These are phyloP conservation scores for Apiotrichum brassicae DNA, from an alignment of 1,284 basidiomycete genomes.

Conservation along the genomic window DNA sequence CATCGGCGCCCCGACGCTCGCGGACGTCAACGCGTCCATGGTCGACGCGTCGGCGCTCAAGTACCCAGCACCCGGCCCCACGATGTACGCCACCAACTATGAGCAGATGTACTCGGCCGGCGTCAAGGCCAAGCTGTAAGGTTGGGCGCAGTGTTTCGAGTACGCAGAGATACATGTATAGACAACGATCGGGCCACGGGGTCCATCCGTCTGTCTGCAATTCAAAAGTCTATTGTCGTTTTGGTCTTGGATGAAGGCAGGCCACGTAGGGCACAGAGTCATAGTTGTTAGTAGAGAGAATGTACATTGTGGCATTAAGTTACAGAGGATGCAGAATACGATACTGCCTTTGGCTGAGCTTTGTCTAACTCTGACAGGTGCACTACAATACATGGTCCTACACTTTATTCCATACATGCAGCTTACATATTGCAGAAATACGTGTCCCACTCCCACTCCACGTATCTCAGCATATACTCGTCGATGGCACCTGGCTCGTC, in stretches of 20 bases:
- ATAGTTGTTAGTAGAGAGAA: too few species aligned
- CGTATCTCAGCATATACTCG: constrained; percentile 79
- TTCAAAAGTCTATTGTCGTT: too few species aligned
- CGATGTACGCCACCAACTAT: constrained; percentile 66
- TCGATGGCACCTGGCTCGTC: constrained; percentile 54
- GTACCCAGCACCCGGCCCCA: constrained; percentile 61
- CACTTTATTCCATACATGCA: not conserved
- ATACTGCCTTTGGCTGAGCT: too few species aligned
- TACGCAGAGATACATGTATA: too few species aligned
- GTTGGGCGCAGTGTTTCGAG: too few species aligned
- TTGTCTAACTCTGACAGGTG: too few species aligned
- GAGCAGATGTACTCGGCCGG: constrained; percentile 14
- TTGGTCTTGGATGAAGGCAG: too few species aligned
- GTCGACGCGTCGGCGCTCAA: constrained; percentile 61
- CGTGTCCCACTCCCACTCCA: constrained; percentile 62
- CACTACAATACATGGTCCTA: not conserved
- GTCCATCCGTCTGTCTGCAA: too few species aligned
- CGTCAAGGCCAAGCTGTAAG: constrained; percentile 22
- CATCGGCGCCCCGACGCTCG: constrained; percentile 70
- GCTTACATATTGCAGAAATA: constrained; percentile 52
- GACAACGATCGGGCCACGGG: too few species aligned
- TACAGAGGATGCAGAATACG: too few species aligned
- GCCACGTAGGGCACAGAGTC: too few species aligned
- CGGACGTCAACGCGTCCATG: constrained; percentile 76
- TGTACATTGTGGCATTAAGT: not conserved